Conservation (phyloP, 2,329 filamentous ascomycete genomes). For the Stagonosporopsis chrysanthemi region DNA sequence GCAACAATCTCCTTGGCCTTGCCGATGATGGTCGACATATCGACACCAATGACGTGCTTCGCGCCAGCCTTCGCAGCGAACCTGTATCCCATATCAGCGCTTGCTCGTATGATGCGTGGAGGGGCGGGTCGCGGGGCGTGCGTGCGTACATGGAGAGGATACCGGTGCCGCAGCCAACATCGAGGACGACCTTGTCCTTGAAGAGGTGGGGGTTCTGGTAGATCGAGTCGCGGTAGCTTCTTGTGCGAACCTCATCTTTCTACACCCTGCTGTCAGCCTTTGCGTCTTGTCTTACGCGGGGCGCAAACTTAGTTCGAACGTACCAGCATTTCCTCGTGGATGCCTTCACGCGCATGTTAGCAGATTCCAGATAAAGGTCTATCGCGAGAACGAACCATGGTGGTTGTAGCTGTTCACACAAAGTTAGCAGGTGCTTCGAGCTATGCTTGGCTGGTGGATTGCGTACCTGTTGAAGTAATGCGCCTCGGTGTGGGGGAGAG, state of each 20-base stretch:
- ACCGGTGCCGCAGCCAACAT: slow-evolving; percentile 95
- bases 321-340: slow-evolving; percentile 98
- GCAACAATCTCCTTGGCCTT: slow-evolving; percentile 96
- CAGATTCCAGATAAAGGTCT: slow-evolving; percentile 42
- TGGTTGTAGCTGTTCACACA: slow-evolving; percentile 81
- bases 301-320: slow-evolving; percentile 47
- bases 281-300: slow-evolving; percentile 1
- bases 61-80: slow-evolving; percentile 96
- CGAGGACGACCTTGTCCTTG: slow-evolving; percentile 91
- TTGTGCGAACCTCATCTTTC: slow-evolving; percentile 98
- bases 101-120: slow-evolving; percentile 23
- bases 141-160: slow-evolving; percentile 93
- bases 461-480: slow-evolving; percentile 97
- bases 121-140: slow-evolving; percentile 28
- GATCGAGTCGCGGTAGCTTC: slow-evolving; percentile 96
- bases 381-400: slow-evolving; percentile 73
- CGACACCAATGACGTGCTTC: slow-evolving; percentile 97
- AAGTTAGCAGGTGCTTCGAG: slow-evolving; percentile 47
- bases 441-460: slow-evolving; percentile 30
- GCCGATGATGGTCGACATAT: slow-evolving; percentile 99
- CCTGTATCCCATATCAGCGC: slow-evolving; percentile 61
- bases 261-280: slow-evolving; percentile 49
- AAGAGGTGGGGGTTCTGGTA: slow-evolving; percentile 95
- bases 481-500: slow-evolving; percentile 92
- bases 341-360: slow-evolving; percentile 67